phyloP scores from a whole-genome alignment of 306 rosid species.

The Prunus dulcis region DNA sequence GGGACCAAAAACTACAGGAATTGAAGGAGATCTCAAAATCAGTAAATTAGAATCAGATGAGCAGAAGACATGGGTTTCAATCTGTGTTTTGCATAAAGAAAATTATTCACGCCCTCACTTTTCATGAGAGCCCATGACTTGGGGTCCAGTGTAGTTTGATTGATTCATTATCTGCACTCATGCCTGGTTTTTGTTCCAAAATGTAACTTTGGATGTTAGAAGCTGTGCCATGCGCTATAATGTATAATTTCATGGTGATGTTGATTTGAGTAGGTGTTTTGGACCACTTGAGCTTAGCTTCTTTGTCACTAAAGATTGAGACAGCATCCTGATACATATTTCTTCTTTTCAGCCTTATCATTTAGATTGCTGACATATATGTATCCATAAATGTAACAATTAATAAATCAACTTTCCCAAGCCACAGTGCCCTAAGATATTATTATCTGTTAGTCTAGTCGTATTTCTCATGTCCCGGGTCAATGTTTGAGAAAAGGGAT shows the following conservation, averaged over 20 bases:
- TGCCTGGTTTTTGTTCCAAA: background rate
- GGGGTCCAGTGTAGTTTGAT: background rate
- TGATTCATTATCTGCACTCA: background rate
- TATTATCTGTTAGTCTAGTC: no score
- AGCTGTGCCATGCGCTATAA: background rate
- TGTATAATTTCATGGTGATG: background rate
- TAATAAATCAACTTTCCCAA: background rate
- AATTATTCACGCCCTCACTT: background rate
- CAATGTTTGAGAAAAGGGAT: rapidly evolving
- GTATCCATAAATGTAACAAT: background rate
- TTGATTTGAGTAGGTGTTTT: background rate
- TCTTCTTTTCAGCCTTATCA: conserved; percentile 1
- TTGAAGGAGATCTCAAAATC: background rate
- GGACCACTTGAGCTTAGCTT: background rate
- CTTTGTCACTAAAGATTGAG: conserved; percentile 2
- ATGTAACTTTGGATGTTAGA: background rate
- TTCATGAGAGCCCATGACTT: background rate
- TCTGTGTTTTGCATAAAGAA: background rate
- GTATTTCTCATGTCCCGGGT: no score
- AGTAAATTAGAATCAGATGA: background rate
- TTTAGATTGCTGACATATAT: background rate
- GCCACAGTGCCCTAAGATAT: no score
- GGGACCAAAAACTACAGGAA: background rate
- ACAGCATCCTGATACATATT: background rate
- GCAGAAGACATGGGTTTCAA: background rate